A percentile compares a stretch with the other conserved stretches of the same genome.
Evolutionary conservation across 164 flowering plant genomes (phyloP).

Genomic region (Brasenia schreberi): DNA sequence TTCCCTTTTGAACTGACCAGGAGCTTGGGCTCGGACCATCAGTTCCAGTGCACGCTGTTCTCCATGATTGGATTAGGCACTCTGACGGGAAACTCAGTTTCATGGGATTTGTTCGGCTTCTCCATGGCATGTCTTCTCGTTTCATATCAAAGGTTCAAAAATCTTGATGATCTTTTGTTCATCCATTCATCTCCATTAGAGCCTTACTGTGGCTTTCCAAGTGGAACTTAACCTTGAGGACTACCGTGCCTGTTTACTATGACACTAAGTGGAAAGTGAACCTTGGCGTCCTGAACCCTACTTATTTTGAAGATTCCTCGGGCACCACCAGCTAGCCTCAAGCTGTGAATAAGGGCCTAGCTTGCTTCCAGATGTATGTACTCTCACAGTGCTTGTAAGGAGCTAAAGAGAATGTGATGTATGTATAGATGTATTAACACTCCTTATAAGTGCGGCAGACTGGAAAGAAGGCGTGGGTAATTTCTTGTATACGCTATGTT

Average conservation of each 20-base stretch:
- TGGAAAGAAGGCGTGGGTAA: background rate
- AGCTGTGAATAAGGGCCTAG: background rate
- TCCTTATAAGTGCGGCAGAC: background rate
- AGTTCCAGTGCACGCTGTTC: slow-evolving; percentile 85
- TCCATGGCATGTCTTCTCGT: slow-evolving; percentile 76
- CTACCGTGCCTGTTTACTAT: background rate
- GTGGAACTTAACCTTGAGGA: background rate
- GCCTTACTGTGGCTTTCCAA: background rate
- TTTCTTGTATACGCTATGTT: background rate
- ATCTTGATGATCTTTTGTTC: background rate
- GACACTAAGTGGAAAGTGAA: background rate
- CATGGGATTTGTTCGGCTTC: slow-evolving; percentile 78
- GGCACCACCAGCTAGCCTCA: background rate
- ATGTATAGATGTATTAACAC: background rate
- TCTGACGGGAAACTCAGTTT: slow-evolving; percentile 91
- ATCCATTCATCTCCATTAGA: background rate
- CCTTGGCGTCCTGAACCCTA: background rate
- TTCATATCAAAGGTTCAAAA: slow-evolving; percentile 35
- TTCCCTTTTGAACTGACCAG: slow-evolving; percentile 17
- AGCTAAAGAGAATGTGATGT: background rate
- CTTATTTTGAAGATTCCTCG: no score
- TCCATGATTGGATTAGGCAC: slow-evolving; percentile 92
- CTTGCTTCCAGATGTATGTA: background rate
- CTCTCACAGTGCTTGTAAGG: background rate
- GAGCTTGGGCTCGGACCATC: slow-evolving; percentile 92